These are phyloP conservation scores for Heritiera littoralis DNA, from an alignment of 345 rosid species.

Conservation along the genomic window DNA sequence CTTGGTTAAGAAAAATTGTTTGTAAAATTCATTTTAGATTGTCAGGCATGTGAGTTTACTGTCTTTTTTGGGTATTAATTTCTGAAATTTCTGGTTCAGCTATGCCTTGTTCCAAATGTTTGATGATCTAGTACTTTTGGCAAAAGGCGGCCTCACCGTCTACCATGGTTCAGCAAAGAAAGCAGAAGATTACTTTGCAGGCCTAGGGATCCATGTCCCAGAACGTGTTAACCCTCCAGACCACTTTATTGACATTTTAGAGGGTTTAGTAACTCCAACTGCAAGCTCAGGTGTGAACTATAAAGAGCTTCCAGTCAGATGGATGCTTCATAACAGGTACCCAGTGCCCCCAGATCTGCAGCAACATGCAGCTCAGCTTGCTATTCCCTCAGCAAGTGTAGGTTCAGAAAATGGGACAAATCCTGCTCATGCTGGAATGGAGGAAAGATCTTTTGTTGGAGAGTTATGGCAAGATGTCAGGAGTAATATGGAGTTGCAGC, in stretches of 20 bases:
- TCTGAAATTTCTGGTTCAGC: slow-evolving; percentile 51
- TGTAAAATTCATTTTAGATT: background rate
- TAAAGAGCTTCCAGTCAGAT: slow-evolving; percentile 80
- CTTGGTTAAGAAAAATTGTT: background rate
- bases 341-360: slow-evolving; percentile 66
- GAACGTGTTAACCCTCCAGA: slow-evolving; percentile 96
- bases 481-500: slow-evolving; percentile 57
- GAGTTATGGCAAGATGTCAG: slow-evolving; percentile 89
- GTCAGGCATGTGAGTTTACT: background rate
- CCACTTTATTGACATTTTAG: slow-evolving; percentile 79
- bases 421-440: slow-evolving; percentile 21
- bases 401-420: slow-evolving; percentile 34
- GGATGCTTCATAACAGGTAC: slow-evolving; percentile 91
- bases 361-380: slow-evolving; percentile 34
- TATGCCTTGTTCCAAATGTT: slow-evolving; percentile 82
- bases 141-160: slow-evolving; percentile 85
- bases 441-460: slow-evolving; percentile 68
- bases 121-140: slow-evolving; percentile 82
- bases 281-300: slow-evolving; percentile 45
- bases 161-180: slow-evolving; percentile 76
- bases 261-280: slow-evolving; percentile 66
- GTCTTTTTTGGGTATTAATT: slow-evolving; percentile 16
- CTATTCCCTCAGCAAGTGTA: slow-evolving; percentile 15
- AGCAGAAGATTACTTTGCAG: slow-evolving; percentile 82
- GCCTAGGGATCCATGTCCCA: slow-evolving; percentile 78